Conservation (phyloP, 2,329 filamentous ascomycete genomes). For the Trichoderma sp. region DNA sequence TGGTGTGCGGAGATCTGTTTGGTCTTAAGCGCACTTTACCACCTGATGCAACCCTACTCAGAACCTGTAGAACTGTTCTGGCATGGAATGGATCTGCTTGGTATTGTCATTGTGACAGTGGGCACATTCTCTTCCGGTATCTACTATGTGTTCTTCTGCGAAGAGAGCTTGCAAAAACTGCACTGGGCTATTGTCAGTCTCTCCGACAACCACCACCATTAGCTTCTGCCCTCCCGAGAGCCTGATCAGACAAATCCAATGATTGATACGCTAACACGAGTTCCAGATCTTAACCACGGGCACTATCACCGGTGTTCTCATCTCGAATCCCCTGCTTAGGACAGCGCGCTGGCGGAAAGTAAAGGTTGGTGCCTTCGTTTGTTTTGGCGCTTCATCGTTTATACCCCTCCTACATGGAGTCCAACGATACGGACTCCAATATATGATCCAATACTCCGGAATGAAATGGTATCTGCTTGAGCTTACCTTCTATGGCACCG, state of each 20-base stretch:
- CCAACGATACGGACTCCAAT: slow-evolving; percentile 5
- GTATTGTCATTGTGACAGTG: slow-evolving; percentile 3
- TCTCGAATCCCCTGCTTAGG: background rate
- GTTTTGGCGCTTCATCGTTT: slow-evolving; percentile 5
- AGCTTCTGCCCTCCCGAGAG: background rate
- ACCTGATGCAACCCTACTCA: slow-evolving; percentile 7
- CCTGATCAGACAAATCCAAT: background rate
- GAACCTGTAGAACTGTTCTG: background rate
- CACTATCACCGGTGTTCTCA: background rate
- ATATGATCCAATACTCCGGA: slow-evolving; percentile 5
- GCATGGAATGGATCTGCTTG: slow-evolving; percentile 8
- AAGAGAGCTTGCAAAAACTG: slow-evolving; percentile 1
- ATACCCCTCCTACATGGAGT: slow-evolving; percentile 1
- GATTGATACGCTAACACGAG: background rate
- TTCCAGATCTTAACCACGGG: background rate
- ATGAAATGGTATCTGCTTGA: slow-evolving; percentile 6
- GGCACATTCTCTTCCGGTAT: slow-evolving; percentile 6
- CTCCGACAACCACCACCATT: background rate
- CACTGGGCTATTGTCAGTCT: slow-evolving; percentile 4
- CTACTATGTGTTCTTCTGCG: slow-evolving; percentile 8
- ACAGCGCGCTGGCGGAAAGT: slow-evolving; percentile 7
- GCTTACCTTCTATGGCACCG: slow-evolving; percentile 1
- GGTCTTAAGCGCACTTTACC: background rate
- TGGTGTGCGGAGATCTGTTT: background rate
- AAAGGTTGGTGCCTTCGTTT: slow-evolving; percentile 9